Base-by-base conservation (phyloP, 306 rosid genomes). In the Pueraria montana region DNA sequence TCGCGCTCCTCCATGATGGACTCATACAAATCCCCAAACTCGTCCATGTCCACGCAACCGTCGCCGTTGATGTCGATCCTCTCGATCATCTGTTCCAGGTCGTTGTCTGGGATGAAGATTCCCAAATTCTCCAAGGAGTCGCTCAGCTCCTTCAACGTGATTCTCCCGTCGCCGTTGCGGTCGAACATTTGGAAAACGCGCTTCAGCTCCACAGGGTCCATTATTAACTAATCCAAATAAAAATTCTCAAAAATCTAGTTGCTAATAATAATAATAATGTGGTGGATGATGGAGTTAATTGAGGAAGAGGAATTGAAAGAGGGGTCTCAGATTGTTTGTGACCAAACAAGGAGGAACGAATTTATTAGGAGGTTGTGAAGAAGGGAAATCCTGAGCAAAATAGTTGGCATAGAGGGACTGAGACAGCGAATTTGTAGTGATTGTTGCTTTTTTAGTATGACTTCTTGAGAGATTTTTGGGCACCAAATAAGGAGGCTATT, bases 141-240 rank as follows among this genome's bases (percentile, higher is more conserved):
- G 7, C 21, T 88, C 0, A 95, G 64, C 80, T 95, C 98, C 81
- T 90, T 76, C 81, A 87, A 76, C 8, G 95, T 87, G 81, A 95
- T 93, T 2, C 87, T 67, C 0, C 98, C 98, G 3, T 95, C 98
- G 0, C 97, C 97, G 61, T 95, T 90, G 0, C 80, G 68, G 46
- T 95, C 98, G 20, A 95, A 93, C 93, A 95, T 83, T 48, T 91
- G 91, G 80, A 95, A 95, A 1, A 95, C 92, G 0, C 94, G 90
- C 32, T 81, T 82, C 11, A 95, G 79, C 78, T 95, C 98, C 10
- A 21, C 42, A 2, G 83, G 82, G 24, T 90, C 90, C 97, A 94
- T 94, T 10, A 56, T 20, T 20, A 8, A 3, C 63, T 20, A 18
- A 2, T n/a, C n/a, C n/a, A n/a, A n/a, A n/a, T n/a, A n/a, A n/a